Evolutionary conservation across 2,329 filamentous ascomycete species (phyloP).

Genomic region (Aphanoascus verrucosus): DNA sequence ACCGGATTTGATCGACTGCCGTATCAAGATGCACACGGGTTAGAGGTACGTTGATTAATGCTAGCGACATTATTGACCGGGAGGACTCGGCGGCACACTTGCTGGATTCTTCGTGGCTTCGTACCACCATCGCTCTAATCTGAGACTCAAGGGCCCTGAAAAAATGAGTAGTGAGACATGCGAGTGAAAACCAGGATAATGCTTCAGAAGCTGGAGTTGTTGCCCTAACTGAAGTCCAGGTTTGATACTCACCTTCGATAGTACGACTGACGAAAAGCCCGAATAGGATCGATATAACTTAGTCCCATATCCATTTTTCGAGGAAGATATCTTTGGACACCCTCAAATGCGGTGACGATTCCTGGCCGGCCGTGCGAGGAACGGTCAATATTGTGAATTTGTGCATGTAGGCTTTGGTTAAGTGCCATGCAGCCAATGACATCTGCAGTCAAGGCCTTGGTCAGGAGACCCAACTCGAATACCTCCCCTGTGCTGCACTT

Average conservation of each 20-base stretch:
- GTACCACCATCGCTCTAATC: background rate
- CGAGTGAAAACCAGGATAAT: background rate
- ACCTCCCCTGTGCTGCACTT: background rate
- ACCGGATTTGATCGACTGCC: constrained; percentile 20
- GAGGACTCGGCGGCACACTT: background rate
- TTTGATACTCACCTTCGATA: background rate
- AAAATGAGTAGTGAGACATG: background rate
- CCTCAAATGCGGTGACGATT: background rate
- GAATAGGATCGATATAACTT: background rate
- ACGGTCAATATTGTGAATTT: background rate
- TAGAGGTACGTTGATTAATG: background rate
- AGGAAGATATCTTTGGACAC: background rate
- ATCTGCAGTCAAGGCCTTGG: constrained; percentile 19
- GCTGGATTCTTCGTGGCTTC: background rate
- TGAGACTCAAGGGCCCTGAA: background rate
- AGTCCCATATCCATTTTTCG: background rate
- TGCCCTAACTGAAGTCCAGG: too few relatives aligned
- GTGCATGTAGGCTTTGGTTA: constrained; percentile 14
- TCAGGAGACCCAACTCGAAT: background rate
- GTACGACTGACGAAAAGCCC: background rate
- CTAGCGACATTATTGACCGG: background rate
- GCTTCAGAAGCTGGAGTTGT: too few relatives aligned
- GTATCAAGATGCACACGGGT: background rate
- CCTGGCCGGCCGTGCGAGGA: background rate
- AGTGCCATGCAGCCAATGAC: constrained; percentile 20